A percentile compares a stretch with the other conserved stretches of the same genome.
These are phyloP conservation scores for Hypoxylon sp. DNA, from an alignment of 2,329 filamentous ascomycete genomes.

Conservation along the genomic window DNA sequence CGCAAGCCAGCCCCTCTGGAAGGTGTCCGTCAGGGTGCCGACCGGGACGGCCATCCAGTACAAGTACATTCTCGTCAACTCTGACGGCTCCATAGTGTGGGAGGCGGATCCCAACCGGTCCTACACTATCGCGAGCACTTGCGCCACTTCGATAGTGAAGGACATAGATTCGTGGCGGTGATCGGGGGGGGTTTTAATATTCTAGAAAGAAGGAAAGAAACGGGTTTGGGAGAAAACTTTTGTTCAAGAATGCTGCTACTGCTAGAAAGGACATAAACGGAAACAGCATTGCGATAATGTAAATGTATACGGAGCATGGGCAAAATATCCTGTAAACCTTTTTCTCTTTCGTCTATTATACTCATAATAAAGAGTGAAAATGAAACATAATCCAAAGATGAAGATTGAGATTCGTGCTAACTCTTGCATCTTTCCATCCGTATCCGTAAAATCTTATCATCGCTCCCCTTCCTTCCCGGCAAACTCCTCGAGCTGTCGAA, in stretches of 20 bases:
- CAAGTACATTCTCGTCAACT: conserved; percentile 71
- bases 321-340: too few species aligned
- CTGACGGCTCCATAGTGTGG: conserved; percentile 66
- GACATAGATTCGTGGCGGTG: conserved; percentile 48
- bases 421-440: too few species aligned
- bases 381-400: background rate
- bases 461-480: background rate
- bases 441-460: background rate
- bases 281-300: too few species aligned
- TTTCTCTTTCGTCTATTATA: too few species aligned
- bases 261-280: too few species aligned
- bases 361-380: too few species aligned
- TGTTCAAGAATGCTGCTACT: too few species aligned
- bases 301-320: too few species aligned
- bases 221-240: too few species aligned
- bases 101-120: conserved; percentile 66
- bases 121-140: conserved; percentile 48
- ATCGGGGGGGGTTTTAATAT: too few species aligned
- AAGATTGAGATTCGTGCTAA: too few species aligned
- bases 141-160: conserved; percentile 42
- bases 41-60: conserved; percentile 68
- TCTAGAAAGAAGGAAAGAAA: too few species aligned
- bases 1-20: conserved; percentile 68
- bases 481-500: conserved; percentile 54
- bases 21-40: conserved; percentile 60